A percentile compares a stretch with the other conserved stretches of the same genome.
phyloP scores from a whole-genome alignment of 108 stramenopile genomes.

The Pseudonitzschia delicatissima region DNA sequence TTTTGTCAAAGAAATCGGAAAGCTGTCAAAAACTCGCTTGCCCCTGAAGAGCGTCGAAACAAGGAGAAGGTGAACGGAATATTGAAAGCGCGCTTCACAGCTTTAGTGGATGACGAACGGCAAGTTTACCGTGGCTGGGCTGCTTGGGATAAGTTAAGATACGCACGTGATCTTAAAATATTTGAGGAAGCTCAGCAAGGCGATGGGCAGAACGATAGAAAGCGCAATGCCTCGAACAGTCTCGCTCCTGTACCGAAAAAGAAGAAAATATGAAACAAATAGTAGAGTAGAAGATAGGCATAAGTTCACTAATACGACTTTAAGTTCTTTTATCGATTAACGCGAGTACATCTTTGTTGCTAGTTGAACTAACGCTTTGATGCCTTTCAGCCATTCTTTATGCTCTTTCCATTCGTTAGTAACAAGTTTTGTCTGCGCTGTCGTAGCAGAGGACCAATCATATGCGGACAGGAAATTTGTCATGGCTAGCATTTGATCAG shows the following conservation, averaged over 20 bases:
- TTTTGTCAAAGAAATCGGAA: slow-evolving; percentile 68
- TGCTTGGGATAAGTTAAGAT: slow-evolving; percentile 74
- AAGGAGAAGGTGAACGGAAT: slow-evolving; percentile 70
- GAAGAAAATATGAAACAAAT: neutral
- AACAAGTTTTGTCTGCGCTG: slow-evolving; percentile 71
- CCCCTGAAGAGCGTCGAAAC: slow-evolving; percentile 55
- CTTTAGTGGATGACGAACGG: slow-evolving; percentile 62
- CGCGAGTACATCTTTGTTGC: slow-evolving; percentile 59
- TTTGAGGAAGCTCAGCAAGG: neutral
- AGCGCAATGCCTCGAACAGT: neutral
- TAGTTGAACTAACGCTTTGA: slow-evolving; percentile 88
- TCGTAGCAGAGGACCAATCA: slow-evolving; percentile 64
- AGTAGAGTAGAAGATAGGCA: neutral
- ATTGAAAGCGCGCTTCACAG: slow-evolving; percentile 66
- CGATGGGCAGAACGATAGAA: neutral
- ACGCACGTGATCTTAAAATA: slow-evolving; percentile 44
- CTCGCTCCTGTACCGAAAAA: slow-evolving; percentile 11
- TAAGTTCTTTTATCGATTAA: neutral
- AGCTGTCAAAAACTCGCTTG: slow-evolving; percentile 66
- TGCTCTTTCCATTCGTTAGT: slow-evolving; percentile 86
- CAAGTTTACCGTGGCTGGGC: slow-evolving; percentile 71
- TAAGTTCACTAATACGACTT: neutral
- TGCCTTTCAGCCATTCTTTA: slow-evolving; percentile 96
- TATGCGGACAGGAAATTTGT: slow-evolving; percentile 43
- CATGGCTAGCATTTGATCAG: slow-evolving; percentile 45